Evolutionary conservation across 768 basidiomycete species (phyloP).

Genomic region (Pulveroboletus ravenelii): DNA sequence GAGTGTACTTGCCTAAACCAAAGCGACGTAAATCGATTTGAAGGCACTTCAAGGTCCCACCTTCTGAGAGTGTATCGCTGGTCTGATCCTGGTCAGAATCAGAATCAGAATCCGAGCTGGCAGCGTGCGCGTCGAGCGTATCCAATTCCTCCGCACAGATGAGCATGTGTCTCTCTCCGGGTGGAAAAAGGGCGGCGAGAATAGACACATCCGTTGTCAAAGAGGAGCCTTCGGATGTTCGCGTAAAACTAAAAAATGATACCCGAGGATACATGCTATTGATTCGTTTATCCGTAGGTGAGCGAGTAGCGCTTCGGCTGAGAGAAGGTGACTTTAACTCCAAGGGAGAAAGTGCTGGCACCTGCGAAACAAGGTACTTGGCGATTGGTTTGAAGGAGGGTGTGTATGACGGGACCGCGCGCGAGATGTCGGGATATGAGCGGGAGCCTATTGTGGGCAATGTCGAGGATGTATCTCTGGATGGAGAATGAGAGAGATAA

Average conservation of each 20-base stretch:
- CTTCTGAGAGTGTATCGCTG: constrained; percentile 29
- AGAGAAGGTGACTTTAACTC: constrained; percentile 10
- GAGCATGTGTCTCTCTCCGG: constrained; percentile 67
- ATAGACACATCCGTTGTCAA: constrained; percentile 66
- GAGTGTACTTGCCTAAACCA: constrained; percentile 51
- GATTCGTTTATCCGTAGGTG: constrained; percentile 14
- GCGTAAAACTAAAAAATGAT: constrained; percentile 79
- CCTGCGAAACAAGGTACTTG: constrained; percentile 35
- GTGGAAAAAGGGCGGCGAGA: constrained; percentile 66
- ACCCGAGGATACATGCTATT: constrained; percentile 26
- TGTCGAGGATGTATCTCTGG: constrained; percentile 32
- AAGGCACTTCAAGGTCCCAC: constrained; percentile 55
- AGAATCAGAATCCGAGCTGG: constrained; percentile 32
- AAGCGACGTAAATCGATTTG: constrained; percentile 73
- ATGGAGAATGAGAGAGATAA: constrained; percentile 59
- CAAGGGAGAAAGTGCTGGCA: constrained; percentile 30
- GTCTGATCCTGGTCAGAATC: constrained; percentile 38
- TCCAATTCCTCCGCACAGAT: constrained; percentile 70
- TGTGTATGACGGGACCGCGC: constrained; percentile 23
- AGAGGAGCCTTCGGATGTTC: constrained; percentile 72
- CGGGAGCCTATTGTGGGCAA: constrained; percentile 35
- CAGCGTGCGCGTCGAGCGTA: constrained; percentile 40
- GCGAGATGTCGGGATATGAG: constrained; percentile 41
- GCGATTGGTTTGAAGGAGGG: constrained; percentile 35
- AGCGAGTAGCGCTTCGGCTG: constrained; percentile 6